Evolutionary conservation across 257 asterid species (phyloP).

Genomic region (Solanum tacnaense): DNA sequence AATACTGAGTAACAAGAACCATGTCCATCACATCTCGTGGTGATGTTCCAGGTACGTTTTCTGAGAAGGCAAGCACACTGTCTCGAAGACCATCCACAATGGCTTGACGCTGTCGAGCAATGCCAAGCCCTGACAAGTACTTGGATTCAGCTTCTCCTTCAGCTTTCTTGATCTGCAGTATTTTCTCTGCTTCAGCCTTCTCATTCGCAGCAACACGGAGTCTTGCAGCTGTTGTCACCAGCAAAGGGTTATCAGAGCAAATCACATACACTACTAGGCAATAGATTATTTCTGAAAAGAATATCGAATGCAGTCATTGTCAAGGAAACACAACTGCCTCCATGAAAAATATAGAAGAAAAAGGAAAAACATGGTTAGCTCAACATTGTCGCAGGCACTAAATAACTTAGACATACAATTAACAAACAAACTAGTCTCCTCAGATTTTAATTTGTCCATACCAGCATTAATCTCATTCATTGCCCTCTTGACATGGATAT

Average conservation of each 20-base stretch:
- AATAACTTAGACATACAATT: not conserved
- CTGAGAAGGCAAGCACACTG: slow-evolving; percentile 30
- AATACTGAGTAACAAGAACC: slow-evolving; percentile 32
- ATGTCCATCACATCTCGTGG: slow-evolving; percentile 35
- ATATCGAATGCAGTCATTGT: not conserved
- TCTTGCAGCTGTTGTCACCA: slow-evolving; percentile 28
- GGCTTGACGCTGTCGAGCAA: slow-evolving; percentile 39
- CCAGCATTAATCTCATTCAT: slow-evolving; percentile 39
- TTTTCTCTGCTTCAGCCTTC: slow-evolving; percentile 38
- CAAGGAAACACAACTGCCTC: not conserved
- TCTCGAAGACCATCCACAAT: slow-evolving; percentile 30
- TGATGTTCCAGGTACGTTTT: slow-evolving; percentile 31
- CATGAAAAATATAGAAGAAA: not conserved
- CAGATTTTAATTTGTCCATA: not conserved
- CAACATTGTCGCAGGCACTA: not conserved
- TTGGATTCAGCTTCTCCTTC: slow-evolving; percentile 39
- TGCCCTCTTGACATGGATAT: slow-evolving; percentile 23
- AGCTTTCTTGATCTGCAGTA: slow-evolving; percentile 30
- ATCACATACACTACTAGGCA: not conserved
- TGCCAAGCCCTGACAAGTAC: slow-evolving; percentile 29
- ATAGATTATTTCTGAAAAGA: not conserved
- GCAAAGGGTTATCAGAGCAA: not conserved
- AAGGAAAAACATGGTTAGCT: not conserved
- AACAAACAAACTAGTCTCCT: not conserved
- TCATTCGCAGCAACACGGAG: slow-evolving; percentile 35